Evolutionary conservation across 106 monocot genomes (phyloP), one percentile per base, ranked within the genome.

Genomic region (Amphibolis antarctica): DNA sequence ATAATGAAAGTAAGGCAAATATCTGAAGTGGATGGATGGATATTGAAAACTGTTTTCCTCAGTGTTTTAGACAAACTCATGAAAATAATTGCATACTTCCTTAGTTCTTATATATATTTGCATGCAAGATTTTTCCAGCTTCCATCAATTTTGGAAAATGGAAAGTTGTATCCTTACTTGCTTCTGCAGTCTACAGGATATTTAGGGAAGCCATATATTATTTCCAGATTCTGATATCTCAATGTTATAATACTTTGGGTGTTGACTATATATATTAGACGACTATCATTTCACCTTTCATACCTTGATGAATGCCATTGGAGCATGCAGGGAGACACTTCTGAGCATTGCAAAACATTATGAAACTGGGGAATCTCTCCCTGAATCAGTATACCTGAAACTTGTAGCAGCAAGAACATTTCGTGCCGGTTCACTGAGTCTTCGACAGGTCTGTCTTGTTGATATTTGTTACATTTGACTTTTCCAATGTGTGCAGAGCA

Each of bases 321-420:
- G 42, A 13, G 28, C 42, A 26, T 50, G 17, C 72, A 98, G 96
- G 76, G 84, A 98, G 72, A 98, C 96, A n/a, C 79, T 98, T 23
- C 74, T 90, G 85, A 82, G 90, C 64, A 82, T 98, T 76, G 96
- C 96, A 61, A 90, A 91, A 59, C 96, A 98, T 77, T 91, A 85
- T 82, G 96, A 98, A 81, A 98, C 87, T 66, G 96, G 86, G 42
- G 96, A 98, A 62, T 28, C 80, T 82, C 96, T 98, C 71, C 96
- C 96, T 56, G 96, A 90, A 68, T 86, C 86, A 73, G 80, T 90
- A 17, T 98, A 82, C 78, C 46, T 44, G 62, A 98, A 83, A 61
- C 82, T 98, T 80, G 76, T 98, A 24, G 85, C 96, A 72, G 96
- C 96, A 58, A 86, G 86, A 80, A 98, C 90, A 54, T 98, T 84